These are phyloP conservation scores for Populus tremula DNA, from an alignment of 345 rosid species.

Conservation along the genomic window DNA sequence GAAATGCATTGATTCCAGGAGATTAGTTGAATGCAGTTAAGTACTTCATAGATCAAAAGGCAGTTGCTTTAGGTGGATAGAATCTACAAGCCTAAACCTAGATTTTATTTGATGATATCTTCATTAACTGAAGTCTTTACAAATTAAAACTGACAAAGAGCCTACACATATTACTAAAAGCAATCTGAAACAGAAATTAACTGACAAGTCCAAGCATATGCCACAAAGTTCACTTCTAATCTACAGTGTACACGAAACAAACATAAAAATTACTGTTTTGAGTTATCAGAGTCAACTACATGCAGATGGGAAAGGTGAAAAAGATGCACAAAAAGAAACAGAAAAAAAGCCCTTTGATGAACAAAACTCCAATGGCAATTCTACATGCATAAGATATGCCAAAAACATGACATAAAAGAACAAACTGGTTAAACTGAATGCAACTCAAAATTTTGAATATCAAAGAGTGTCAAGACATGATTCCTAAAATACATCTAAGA, in stretches of 20 bases:
- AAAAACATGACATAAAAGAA: neutral
- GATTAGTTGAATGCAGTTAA: neutral
- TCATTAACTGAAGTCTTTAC: neutral
- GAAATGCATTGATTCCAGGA: neutral
- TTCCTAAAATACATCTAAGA: neutral
- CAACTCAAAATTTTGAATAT: neutral
- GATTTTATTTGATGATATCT: conserved; percentile 7
- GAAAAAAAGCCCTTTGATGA: neutral
- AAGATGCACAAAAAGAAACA: neutral
- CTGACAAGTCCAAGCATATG: neutral
- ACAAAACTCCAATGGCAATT: neutral
- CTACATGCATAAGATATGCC: neutral
- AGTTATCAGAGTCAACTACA: neutral
- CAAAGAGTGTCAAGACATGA: neutral
- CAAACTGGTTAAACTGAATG: neutral
- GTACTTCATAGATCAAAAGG: conserved; percentile 6
- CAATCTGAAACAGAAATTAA: neutral
- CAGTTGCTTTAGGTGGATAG: conserved; percentile 14
- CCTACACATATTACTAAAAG: neutral
- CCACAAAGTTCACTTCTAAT: neutral
- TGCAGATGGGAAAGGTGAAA: neutral
- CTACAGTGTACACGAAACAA: neutral
- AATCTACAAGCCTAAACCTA: neutral
- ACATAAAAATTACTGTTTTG: neutral
- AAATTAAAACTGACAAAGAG: neutral